Conservation (phyloP, 139 green algal species). For the Astrephomene gubernaculifera region DNA sequence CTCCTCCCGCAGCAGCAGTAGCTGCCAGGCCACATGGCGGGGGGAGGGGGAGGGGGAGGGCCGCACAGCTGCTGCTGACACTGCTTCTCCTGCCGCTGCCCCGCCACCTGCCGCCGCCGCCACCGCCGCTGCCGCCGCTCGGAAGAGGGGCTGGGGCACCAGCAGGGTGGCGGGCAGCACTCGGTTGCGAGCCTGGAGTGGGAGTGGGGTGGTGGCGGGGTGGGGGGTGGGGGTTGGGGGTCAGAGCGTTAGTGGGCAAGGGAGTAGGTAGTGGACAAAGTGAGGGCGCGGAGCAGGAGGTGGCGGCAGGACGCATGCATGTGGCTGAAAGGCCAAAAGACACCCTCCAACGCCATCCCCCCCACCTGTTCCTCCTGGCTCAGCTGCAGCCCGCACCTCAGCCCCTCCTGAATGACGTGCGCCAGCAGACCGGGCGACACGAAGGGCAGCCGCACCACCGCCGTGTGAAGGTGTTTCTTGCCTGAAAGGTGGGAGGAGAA, state of each 20-base stretch:
- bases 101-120: neutral
- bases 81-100: neutral
- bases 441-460: conserved; percentile 66
- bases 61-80: neutral
- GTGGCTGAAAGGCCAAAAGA: neutral
- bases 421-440: conserved; percentile 55
- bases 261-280: neutral
- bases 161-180: conserved; percentile 12
- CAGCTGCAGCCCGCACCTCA: conserved; percentile 41
- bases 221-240: neutral
- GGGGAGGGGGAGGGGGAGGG: neutral
- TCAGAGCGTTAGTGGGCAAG: neutral
- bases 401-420: conserved; percentile 50
- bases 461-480: conserved; percentile 78
- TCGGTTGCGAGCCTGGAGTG: conserved; percentile 15
- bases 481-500: no score
- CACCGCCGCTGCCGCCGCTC: neutral
- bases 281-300: no score
- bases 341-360: neutral
- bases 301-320: neutral
- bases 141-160: neutral
- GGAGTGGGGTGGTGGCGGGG: neutral
- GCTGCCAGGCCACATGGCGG: neutral
- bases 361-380: conserved; percentile 45
- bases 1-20: conserved; percentile 6